These are phyloP conservation scores for Musa balbisiana DNA, from an alignment of 202 grass and related monocot genomes.

Conservation along the genomic window DNA sequence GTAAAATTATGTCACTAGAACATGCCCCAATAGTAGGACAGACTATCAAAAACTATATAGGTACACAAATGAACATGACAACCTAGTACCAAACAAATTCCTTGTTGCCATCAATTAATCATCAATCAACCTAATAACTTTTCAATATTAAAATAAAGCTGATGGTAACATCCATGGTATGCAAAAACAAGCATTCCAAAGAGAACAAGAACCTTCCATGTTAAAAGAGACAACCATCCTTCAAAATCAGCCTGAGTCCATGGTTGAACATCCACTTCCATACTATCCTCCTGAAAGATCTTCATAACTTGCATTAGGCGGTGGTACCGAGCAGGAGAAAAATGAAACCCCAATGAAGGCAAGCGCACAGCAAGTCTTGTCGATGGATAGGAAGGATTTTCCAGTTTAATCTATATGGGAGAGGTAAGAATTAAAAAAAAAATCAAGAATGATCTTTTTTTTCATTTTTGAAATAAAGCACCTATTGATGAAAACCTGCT, in stretches of 20 bases:
- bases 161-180: too few species aligned
- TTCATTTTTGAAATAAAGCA: neutral
- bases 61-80: too few species aligned
- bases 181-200: neutral
- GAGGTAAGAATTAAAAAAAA: constrained; percentile 7
- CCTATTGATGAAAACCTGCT: constrained; percentile 53
- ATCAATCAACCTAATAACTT: too few species aligned
- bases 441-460: neutral
- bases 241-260: constrained; percentile 94
- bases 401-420: constrained; percentile 61
- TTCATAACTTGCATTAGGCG: constrained; percentile 85
- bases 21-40: too few species aligned
- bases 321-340: constrained; percentile 92
- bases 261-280: constrained; percentile 43
- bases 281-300: constrained; percentile 63
- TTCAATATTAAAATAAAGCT: too few species aligned
- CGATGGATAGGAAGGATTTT: constrained; percentile 77
- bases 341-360: constrained; percentile 92
- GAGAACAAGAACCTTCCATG: constrained; percentile 72
- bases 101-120: too few species aligned
- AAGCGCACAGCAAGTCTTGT: constrained; percentile 83
- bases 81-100: too few species aligned
- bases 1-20: too few species aligned
- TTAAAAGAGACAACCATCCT: constrained; percentile 81
- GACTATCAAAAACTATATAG: too few species aligned